Conservation (phyloP, 202 grass and related monocot species). For the Panicum virgatum region DNA sequence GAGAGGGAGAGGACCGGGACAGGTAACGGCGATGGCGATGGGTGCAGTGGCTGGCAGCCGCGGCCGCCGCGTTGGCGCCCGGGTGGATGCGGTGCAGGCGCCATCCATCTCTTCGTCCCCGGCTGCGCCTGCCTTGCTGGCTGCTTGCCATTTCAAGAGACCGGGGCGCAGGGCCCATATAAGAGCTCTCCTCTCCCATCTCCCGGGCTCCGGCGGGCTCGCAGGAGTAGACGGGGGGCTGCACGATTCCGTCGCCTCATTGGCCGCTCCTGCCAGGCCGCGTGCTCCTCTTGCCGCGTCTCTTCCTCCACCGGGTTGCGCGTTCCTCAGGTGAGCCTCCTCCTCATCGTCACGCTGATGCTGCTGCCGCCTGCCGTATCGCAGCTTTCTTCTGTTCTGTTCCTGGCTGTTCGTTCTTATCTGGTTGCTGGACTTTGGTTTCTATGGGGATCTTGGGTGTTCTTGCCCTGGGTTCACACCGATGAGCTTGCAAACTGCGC, state of each 20-base stretch:
- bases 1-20: not conserved
- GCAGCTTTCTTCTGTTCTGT: too few species aligned
- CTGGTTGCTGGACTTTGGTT: too few species aligned
- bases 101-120: not conserved
- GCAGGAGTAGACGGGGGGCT: not conserved
- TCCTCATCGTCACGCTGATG: not conserved
- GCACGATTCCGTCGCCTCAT: not conserved
- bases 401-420: too few species aligned
- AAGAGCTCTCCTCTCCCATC: not conserved
- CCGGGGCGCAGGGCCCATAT: not conserved
- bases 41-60: not conserved
- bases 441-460: too few species aligned
- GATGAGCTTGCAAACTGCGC: too few species aligned
- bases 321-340: slow-evolving; percentile 10
- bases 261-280: not conserved
- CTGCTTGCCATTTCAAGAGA: not conserved
- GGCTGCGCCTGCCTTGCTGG: not conserved
- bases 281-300: not conserved
- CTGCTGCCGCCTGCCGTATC: too few species aligned
- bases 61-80: slow-evolving; percentile 8
- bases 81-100: slow-evolving; percentile 35
- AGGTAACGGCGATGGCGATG: not conserved
- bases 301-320: not conserved
- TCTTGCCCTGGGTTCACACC: too few species aligned
- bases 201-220: not conserved